Conservation (phyloP, 2,329 filamentous ascomycete genomes). For the Colletotrichum filicis region DNA sequence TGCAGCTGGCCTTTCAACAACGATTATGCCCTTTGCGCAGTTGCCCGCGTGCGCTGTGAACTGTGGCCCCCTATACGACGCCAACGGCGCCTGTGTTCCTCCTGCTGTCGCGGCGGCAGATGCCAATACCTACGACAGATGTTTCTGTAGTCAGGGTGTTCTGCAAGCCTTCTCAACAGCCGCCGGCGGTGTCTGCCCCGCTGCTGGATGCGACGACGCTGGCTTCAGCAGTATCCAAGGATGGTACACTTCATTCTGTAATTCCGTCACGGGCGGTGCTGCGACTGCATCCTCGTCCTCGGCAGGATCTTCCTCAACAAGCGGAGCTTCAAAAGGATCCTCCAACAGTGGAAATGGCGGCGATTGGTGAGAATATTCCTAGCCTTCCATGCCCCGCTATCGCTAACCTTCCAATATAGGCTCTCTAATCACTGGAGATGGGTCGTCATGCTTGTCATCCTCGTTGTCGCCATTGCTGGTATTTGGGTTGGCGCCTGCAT, state of each 20-base stretch:
- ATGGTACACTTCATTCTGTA: conserved; percentile 79
- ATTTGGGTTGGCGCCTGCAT: conserved; percentile 76
- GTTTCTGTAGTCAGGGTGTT: conserved; percentile 79
- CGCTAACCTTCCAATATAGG: conserved; percentile 55
- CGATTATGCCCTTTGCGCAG: conserved; percentile 65
- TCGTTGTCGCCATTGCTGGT: conserved; percentile 74
- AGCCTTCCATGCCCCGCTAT: neutral
- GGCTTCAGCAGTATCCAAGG: conserved; percentile 66
- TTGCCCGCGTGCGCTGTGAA: conserved; percentile 71
- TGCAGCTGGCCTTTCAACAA: conserved; percentile 49
- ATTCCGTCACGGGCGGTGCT: conserved; percentile 50
- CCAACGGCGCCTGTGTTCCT: conserved; percentile 77
- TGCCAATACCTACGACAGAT: conserved; percentile 68
- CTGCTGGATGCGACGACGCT: conserved; percentile 60
- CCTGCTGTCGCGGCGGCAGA: conserved; percentile 60
- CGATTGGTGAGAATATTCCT: conserved; percentile 54
- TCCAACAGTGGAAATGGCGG: conserved; percentile 46
- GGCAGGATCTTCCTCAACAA: conserved; percentile 41
- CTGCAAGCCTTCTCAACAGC: conserved; percentile 51
- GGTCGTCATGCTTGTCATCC: conserved; percentile 83
- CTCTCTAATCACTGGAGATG: conserved; percentile 78
- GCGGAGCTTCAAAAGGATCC: conserved; percentile 38
- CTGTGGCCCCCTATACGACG: conserved; percentile 74
- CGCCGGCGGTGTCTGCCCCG: conserved; percentile 70
- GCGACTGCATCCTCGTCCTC: conserved; percentile 42